Evolutionary conservation across 2,329 filamentous ascomycete species (phyloP), one percentile per base, ranked within the genome.

Genomic region (Pseudogymnoascus sp.): DNA sequence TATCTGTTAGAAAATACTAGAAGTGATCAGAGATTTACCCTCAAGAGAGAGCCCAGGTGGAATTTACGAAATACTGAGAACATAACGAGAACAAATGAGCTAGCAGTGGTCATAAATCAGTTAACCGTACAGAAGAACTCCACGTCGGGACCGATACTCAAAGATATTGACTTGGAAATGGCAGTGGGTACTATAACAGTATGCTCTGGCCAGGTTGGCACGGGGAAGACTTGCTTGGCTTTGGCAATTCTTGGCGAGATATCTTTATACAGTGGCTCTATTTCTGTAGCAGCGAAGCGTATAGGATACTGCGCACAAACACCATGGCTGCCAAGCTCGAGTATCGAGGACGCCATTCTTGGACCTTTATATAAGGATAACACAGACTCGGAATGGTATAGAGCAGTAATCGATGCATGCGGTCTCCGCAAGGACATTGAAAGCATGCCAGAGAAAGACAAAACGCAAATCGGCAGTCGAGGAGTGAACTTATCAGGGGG

Each of bases 401-500:
- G 64, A n/a, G 60, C 62, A n/a, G 70, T 75, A 0, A 39, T 70
- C 2, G 65, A 61, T 66, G 65, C 28, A 4, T 66, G 64, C 16
- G 60, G 61, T 41, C 66, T 74, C 6, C 54, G 58, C 2, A 43
- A 64, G 6, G 72, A 74, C 62, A 58, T 73, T 1, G 37, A 64
- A 0, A 12, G 54, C 2, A 60, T 78, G 16, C 67, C 73, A 1
- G 64, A 70, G 9, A 72, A 73, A 5, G 74, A 77, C 38, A 61
- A 70, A 4, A 76, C 74, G 0, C 62, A 71, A 12, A 71, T 78
- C 60, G 76, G 77, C 2, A 74, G 71, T n/a, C 70, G 72, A 6
- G 77, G 77, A 1, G 68, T 77, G 2, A 73, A 72, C 2, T 64
- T 79, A 1, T 78, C 76, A 38, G 77, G 77, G 35, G 77, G 77